Base-by-base conservation (phyloP, 2,329 filamentous ascomycete genomes). In the Myriosclerotinia curreyana region DNA sequence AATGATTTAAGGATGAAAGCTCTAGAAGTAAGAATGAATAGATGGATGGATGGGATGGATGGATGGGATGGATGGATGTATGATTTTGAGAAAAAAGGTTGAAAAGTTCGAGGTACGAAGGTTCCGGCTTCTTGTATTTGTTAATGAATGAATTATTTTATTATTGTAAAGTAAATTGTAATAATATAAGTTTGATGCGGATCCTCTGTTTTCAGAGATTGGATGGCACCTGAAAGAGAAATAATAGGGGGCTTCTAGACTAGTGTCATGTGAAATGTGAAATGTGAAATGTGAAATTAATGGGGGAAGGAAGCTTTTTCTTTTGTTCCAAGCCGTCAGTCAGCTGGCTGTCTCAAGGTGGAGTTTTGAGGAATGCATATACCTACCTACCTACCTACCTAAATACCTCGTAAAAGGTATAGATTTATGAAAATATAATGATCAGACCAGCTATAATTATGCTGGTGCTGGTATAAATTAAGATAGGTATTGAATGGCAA, bases 251-350 rank as follows among this genome's bases (percentile, higher is more conserved):
- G 55, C 55, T 36, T 46, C 44, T 36, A 59, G 55, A 48, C 42
- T 59, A 48, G 55, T 59, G 55, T 48, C 31, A 48, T 59, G 20
- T 59, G 20, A 58, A 58, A 58, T 58, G n/a, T n/a, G n/a, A n/a
- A n/a, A n/a, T n/a, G n/a, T n/a, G n/a, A n/a, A n/a, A 48, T 59
- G 20, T 59, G 20, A 58, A 58, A 58, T 58, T 46, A 58, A 58
- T 58, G 40, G 54, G 42, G n/a, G n/a, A n/a, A n/a, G n/a, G 54
- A 58, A 46, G 7, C 42, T 46, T 46, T 44, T 44, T 40, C 53
- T 44, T 44, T 58, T 15, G 20, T 40, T 58, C 38, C 40, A 28
- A 11, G 22, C 40, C 20, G 34, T 56, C 54, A 40, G 20, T 44
- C 28, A 34, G 25, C 54, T 58, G 40, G 54, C n/a, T n/a, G n/a